phyloP scores from a whole-genome alignment of 2,329 filamentous ascomycete species.

The Aspergillus udagawae region DNA sequence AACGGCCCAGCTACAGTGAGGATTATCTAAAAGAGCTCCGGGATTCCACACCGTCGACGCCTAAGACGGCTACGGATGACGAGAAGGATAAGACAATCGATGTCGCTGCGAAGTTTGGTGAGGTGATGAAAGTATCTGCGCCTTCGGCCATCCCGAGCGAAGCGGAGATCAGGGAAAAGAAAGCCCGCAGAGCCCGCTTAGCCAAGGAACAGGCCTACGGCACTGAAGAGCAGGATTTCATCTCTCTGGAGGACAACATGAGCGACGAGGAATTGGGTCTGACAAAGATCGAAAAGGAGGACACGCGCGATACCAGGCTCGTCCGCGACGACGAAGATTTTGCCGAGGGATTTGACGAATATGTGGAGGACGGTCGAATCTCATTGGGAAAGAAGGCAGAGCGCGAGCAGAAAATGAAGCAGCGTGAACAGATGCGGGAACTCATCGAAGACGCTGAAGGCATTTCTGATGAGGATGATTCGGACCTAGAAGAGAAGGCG shows the following conservation, averaged over 20 bases:
- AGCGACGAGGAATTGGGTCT: conserved; percentile 43
- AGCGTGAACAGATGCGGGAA: conserved; percentile 74
- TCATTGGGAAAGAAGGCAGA: conserved; percentile 76
- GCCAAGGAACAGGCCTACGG: conserved; percentile 58
- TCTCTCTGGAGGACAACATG: conserved; percentile 36
- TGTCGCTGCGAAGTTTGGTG: conserved; percentile 48
- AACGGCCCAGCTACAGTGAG: conserved; percentile 75
- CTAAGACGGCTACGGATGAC: conserved; percentile 47
- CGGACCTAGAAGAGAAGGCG: conserved; percentile 60
- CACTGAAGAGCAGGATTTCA: conserved; percentile 60
- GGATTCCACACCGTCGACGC: conserved; percentile 78
- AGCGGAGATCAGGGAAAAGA: conserved; percentile 84
- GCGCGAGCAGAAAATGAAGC: conserved; percentile 60
- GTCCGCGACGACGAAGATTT: conserved; percentile 86
- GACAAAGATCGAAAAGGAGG: conserved; percentile 53
- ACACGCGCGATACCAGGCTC: conserved; percentile 69
- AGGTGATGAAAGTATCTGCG: conserved; percentile 30
- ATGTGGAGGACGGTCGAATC: conserved; percentile 78
- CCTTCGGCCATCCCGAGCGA: conserved; percentile 66
- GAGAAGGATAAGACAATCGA: conserved; percentile 52
- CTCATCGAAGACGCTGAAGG: conserved; percentile 78
- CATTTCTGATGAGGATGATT: conserved; percentile 60
- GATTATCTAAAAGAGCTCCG: conserved; percentile 83
- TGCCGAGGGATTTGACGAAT: conserved; percentile 89
- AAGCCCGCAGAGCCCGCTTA: conserved; percentile 77